Base-by-base conservation (phyloP, 192 early-diverging fungal genomes). In the Gigaspora rosea region DNA sequence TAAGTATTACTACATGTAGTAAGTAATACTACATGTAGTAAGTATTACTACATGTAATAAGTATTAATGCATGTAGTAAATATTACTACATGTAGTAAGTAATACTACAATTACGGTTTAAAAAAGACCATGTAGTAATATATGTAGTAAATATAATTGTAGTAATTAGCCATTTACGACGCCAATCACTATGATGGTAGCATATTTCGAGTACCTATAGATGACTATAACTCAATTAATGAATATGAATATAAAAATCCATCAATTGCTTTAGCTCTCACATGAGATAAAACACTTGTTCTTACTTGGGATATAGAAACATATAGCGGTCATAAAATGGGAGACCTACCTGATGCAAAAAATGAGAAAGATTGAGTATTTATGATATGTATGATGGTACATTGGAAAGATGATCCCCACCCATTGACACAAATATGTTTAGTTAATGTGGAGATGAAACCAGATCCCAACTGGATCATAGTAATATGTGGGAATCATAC, bases 231-330 rank as follows among this genome's bases (percentile, higher is more conserved):
- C 0, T 5, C 62, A 64, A 64, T 64, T n/a, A 9, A 64, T 27
- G 20, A 5, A 0, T 0, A 54, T 9, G 52, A 54, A 0, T 54
- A 54, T 54, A 54, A 54, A 0, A 54, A 54, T 5, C 52, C 52
- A 18, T 54, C 5, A 5, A 54, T 54, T 54, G 3, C 52, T 54
- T 5, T 4, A 54, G 52, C 52, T 9, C 52, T 54, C 8, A 54
- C 51, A 54, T 9, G 52, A 9, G 52, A 54, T 54, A 6, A 5
- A 9, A 63, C 27, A 10, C 61, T 33, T 12, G 18, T 72, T 27
- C 70, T 72, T 11, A 72, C 52, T 36, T 72, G 70, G 70, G 33
- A 72, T 32, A 72, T 63, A 63, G 61, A 63, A 5, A 54, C 4
- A 54, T 5, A 54, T 54, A 54, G 52, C 5, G 0, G 2, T 0